phyloP scores from a whole-genome alignment of 2,329 filamentous ascomycete genomes.

The Mycosphaerella arachidis region DNA sequence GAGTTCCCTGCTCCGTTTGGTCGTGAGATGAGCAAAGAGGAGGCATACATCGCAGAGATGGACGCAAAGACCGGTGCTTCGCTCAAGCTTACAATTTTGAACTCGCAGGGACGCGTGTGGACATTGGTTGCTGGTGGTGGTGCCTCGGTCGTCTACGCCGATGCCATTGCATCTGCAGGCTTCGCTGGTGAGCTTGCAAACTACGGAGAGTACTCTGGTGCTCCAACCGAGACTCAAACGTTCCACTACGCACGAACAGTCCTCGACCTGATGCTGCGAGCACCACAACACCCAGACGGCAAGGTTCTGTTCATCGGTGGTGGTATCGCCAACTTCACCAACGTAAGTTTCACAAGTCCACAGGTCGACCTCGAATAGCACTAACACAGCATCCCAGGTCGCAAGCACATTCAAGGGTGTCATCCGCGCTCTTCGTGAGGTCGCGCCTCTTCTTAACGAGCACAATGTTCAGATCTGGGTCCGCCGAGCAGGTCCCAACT shows the following conservation, averaged over 20 bases:
- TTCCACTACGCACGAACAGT: slow-evolving; percentile 98
- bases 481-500: slow-evolving; percentile 85
- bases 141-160: slow-evolving; percentile 98
- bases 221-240: slow-evolving; percentile 96
- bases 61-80: slow-evolving; percentile 99
- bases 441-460: slow-evolving; percentile 77
- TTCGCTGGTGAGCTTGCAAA: slow-evolving; percentile 97
- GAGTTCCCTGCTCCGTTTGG: slow-evolving; percentile 99
- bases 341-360: slow-evolving; percentile 49
- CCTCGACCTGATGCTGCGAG: slow-evolving; percentile 93
- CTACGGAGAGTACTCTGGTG: slow-evolving; percentile 99
- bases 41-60: slow-evolving; percentile 97
- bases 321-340: slow-evolving; percentile 99
- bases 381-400: slow-evolving; percentile 42
- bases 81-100: slow-evolving; percentile 95
- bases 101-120: slow-evolving; percentile 89
- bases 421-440: slow-evolving; percentile 90
- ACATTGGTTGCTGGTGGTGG: slow-evolving; percentile 98
- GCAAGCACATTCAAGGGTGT: slow-evolving; percentile 99
- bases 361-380: neutral
- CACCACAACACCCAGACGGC: slow-evolving; percentile 77
- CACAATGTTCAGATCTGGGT: slow-evolving; percentile 99
- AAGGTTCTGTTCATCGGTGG: slow-evolving; percentile 99
- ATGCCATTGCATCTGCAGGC: slow-evolving; percentile 93
- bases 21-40: slow-evolving; percentile 96